Evolutionary conservation across 108 stramenopile genomes (phyloP), one percentile per base, ranked within the genome.

Genomic region (Skeletonema tropicum): DNA sequence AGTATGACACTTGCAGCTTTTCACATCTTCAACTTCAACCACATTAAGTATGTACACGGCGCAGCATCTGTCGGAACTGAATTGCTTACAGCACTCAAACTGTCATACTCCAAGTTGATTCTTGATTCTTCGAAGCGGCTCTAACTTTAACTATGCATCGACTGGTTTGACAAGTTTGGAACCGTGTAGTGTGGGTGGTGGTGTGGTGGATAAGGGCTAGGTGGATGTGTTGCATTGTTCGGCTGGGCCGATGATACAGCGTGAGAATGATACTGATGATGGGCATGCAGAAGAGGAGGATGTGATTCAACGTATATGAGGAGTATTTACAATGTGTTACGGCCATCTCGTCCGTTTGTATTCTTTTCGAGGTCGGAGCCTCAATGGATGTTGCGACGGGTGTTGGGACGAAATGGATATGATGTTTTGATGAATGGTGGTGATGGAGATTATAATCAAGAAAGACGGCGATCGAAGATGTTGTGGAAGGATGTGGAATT

Each of bases 131-230:
- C n/a, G n/a, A n/a, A n/a, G n/a, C n/a, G n/a, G n/a, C n/a, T n/a
- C n/a, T n/a, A n/a, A n/a, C n/a, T n/a, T n/a, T n/a, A n/a, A n/a
- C n/a, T n/a, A 91, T 84, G 93, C 93, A 17, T 36, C 72, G 14
- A 76, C 81, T 17, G 75, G 82, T 68, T 74, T 94, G 19, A 89
- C 90, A 14, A 75, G 86, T 11, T 85, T 94, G 65, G 76, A 80
- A 31, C 66, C 82, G 15, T 75, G 62, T 3, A 83, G 85, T 75
- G 79, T 94, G 11, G 74, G 83, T 48, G 91, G 89, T 26, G 80
- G 62, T 25, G 84, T 89, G 31, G 26, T 94, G 13, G 94, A 94
- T 80, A 94, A 94, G 78, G 94, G 94, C 13, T 72, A 92, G 70
- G 48, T 94, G 26, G 94, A 94, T 80, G 86, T 84, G 11, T 63